phyloP scores from a whole-genome alignment of 805 yeast genomes.

The Kodamaea sagamina region DNA sequence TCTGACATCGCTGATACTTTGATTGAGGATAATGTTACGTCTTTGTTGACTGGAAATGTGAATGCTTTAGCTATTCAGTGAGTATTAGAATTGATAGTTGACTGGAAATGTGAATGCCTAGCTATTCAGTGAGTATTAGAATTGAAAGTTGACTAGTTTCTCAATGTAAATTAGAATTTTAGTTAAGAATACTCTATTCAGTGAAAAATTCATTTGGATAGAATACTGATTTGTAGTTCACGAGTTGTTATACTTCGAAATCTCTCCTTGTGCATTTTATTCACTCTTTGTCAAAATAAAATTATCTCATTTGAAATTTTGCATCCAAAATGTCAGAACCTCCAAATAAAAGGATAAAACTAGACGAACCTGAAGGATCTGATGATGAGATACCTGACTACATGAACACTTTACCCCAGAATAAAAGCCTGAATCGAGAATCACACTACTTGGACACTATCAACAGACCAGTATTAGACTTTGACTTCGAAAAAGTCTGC shows the following conservation, averaged over 20 bases:
- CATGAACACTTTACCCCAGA: not conserved
- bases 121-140: slow-evolving; percentile 64
- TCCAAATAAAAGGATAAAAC: slow-evolving; percentile 4
- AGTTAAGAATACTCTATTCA: too few relatives aligned
- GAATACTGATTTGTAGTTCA: too few relatives aligned
- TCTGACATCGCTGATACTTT: slow-evolving; percentile 82
- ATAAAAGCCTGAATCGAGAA: slow-evolving; percentile 1
- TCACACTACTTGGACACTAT: slow-evolving; percentile 43
- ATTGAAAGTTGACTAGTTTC: too few relatives aligned
- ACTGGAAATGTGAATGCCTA: slow-evolving; percentile 87
- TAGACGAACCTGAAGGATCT: not conserved
- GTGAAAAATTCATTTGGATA: too few relatives aligned
- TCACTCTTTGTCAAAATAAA: too few relatives aligned
- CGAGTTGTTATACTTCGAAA: too few relatives aligned
- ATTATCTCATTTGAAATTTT: slow-evolving; percentile 4
- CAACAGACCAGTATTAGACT: slow-evolving; percentile 52
- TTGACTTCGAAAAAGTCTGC: slow-evolving; percentile 71
- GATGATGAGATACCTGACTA: slow-evolving; percentile 1
- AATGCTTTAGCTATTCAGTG: slow-evolving; percentile 87
- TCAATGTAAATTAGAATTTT: too few relatives aligned
- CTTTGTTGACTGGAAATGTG: slow-evolving; percentile 84
- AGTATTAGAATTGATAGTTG: slow-evolving; percentile 38
- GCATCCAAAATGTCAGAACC: slow-evolving; percentile 7
- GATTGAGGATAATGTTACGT: slow-evolving; percentile 87
- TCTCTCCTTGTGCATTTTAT: too few relatives aligned